Evolutionary conservation across 306 rosid species (phyloP).

Genomic region (Vigna hirtella): DNA sequence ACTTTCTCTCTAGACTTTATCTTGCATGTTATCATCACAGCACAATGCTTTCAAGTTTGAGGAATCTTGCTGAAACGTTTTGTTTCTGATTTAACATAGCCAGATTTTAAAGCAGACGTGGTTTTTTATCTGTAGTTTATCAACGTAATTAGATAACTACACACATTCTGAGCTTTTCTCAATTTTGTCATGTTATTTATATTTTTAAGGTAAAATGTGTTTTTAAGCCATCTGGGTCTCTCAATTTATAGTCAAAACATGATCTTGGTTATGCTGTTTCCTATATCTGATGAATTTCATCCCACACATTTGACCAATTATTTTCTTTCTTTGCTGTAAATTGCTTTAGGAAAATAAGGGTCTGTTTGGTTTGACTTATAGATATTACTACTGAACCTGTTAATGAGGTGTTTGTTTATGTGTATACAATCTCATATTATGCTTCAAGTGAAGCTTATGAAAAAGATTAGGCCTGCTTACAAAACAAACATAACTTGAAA

Average conservation of each 20-base stretch:
- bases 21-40: too few relatives aligned
- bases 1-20: too few relatives aligned
- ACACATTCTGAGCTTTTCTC: background rate
- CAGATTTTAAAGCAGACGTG: slow-evolving; percentile 69
- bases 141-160: slow-evolving; percentile 48
- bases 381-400: too few relatives aligned
- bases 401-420: too few relatives aligned
- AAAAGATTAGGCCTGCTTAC: background rate
- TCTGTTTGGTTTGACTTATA: background rate
- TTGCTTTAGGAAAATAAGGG: background rate
- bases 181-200: background rate
- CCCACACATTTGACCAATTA: too few relatives aligned
- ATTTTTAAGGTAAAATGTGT: background rate
- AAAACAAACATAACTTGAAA: too few relatives aligned
- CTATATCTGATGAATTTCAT: background rate
- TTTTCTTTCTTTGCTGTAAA: too few relatives aligned
- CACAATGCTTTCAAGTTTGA: too few relatives aligned
- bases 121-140: slow-evolving; percentile 88
- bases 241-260: background rate
- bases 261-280: background rate
- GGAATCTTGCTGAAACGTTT: background rate
- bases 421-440: background rate
- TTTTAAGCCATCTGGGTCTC: background rate
- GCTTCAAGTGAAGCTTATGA: slow-evolving; percentile 4
- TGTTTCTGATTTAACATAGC: slow-evolving; percentile 44